Evolutionary conservation across 345 rosid species (phyloP), one percentile per base, ranked within the genome.

Genomic region (Corymbia maculata): DNA sequence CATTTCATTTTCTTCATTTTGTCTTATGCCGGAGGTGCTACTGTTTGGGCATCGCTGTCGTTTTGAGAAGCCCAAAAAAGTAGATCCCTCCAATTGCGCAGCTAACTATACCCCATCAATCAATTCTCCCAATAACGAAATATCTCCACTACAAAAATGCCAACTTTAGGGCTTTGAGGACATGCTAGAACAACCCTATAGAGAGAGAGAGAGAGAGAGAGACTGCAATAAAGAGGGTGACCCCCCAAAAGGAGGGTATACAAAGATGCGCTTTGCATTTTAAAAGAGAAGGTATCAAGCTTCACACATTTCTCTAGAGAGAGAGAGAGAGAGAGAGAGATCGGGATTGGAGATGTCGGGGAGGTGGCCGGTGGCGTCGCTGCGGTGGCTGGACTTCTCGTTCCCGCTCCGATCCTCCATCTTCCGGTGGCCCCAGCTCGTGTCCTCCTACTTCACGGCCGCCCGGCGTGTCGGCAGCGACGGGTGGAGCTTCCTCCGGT

Each of bases 371-470:
- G 30, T 52, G 85, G 13, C 87, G 28, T 85, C 89, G 15, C 42
- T 87, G 57, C 85, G 89, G 89, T 87, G 89, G 90, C 32, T 82
- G 47, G 90, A 87, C 70, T 45, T 85, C 59, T 86, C 88, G 22
- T 86, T 89, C 80, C 86, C 88, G 3, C 88, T 89, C 44, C 86
- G 90, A 42, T 82, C 92, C 15, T 87, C 93, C 59, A 50, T 88
- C 88, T 80, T 85, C 85, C 92, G 92, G 84, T 92, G 91, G 91
- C 92, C 92, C n/a, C 86, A 59, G 15, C 85, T 91, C 51, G 21
- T 90, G 68, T 84, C 85, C 89, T 85, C 86, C 51, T 32, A 87
- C 59, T 24, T 80, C 70, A 52, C 87, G 52, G 22, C 88, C 13
- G 13, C 24, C 30, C 32, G 86, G 57, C 53, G 90, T 87, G 64